A percentile compares a stretch with the other conserved stretches of the same genome.
These are phyloP conservation scores for Talaromyces thailandensis DNA, from an alignment of 495 filamentous ascomycete species.

Conservation along the genomic window DNA sequence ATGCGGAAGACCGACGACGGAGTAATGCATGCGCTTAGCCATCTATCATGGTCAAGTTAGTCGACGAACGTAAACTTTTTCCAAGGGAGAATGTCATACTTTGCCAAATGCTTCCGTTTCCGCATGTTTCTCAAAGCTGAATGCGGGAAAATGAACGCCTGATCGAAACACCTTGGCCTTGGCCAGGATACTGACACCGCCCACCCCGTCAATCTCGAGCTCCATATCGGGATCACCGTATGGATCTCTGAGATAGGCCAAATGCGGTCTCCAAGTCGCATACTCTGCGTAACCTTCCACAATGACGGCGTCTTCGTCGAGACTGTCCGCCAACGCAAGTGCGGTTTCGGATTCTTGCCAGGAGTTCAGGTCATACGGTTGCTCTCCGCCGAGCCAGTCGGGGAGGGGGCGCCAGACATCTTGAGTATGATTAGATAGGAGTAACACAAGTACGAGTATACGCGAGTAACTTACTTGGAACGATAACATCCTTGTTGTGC, in stretches of 20 bases:
- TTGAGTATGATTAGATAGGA: conserved; percentile 20
- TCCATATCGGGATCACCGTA: conserved; percentile 99
- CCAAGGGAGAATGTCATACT: conserved; percentile 38
- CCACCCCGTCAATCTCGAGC: conserved; percentile 98
- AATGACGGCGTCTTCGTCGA: conserved; percentile 98
- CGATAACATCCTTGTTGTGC: conserved; percentile 97
- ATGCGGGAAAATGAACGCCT: conserved; percentile 95
- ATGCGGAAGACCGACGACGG: conserved; percentile 93
- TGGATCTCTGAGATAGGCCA: conserved; percentile 93
- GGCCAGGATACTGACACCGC: conserved; percentile 93
- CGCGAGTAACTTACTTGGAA: conserved; percentile 72
- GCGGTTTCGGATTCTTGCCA: conserved; percentile 99
- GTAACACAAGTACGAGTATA: background rate
- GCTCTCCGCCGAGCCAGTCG: conserved; percentile 98
- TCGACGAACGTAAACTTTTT: background rate
- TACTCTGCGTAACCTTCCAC: conserved; percentile 99
- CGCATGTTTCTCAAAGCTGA: conserved; percentile 97
- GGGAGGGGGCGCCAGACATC: conserved; percentile 98
- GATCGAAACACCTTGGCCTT: conserved; percentile 92
- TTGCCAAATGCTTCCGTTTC: conserved; percentile 99
- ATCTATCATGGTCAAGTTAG: conserved; percentile 47
- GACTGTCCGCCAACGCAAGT: conserved; percentile 81
- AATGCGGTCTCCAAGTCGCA: conserved; percentile 94
- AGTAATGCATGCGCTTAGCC: conserved; percentile 91
- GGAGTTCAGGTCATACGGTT: conserved; percentile 97